Percentiles rank a stretch among this genome's conserved stretches.
Conservation (phyloP, 345 rosid species). For the Rhizophora mangle region DNA sequence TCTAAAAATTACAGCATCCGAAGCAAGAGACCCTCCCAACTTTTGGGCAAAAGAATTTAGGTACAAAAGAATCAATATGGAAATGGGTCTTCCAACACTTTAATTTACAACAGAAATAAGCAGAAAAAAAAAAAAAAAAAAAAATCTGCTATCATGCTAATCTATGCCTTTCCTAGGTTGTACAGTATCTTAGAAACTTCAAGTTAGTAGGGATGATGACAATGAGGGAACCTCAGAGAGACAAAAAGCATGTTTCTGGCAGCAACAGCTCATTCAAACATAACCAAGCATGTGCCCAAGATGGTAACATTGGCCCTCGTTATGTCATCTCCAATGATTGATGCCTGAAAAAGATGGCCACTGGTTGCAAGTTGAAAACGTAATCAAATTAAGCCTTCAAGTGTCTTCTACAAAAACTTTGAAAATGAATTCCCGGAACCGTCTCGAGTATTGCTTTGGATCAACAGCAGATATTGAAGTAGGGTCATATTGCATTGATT, state of each 20-base stretch:
- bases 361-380: constrained; percentile 17
- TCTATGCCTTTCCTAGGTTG: constrained; percentile 22
- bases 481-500: constrained; percentile 93
- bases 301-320: not conserved
- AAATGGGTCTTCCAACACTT: constrained; percentile 13
- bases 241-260: not conserved
- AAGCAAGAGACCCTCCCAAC: not conserved
- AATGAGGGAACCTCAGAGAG: constrained; percentile 3
- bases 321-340: constrained; percentile 15
- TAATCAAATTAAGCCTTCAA: constrained; percentile 10
- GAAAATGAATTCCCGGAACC: constrained; percentile 85
- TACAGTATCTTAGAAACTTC: constrained; percentile 10
- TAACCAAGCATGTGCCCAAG: not conserved
- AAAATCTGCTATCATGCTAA: constrained; percentile 16
- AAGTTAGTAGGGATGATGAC: constrained; percentile 22
- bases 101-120: constrained; percentile 34
- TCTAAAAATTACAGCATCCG: constrained; percentile 12
- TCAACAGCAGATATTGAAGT: constrained; percentile 98
- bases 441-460: constrained; percentile 92
- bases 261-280: constrained; percentile 7
- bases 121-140: constrained; percentile 3
- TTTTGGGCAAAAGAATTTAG: constrained; percentile 6
- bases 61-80: constrained; percentile 27
- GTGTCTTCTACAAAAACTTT: constrained; percentile 80
- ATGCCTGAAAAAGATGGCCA: constrained; percentile 24